A percentile compares a stretch with the other conserved stretches of the same genome.
Evolutionary conservation across 2,329 filamentous ascomycete genomes (phyloP).

Genomic region (Alternaria gansuensis): DNA sequence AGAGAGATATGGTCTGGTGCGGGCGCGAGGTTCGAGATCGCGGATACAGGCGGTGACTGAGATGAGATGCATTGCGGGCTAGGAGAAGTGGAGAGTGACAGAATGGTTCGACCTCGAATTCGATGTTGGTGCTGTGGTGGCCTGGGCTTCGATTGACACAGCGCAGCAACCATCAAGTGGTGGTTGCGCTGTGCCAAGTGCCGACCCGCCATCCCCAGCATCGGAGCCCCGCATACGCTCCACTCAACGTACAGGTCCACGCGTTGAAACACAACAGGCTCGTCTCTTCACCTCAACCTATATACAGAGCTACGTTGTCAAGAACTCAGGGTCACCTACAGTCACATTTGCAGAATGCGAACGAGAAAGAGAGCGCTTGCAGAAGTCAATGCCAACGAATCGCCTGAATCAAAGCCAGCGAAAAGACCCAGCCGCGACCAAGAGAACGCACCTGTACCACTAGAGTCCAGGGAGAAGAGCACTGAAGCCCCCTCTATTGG

Average conservation of each 20-base stretch:
- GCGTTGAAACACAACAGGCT: too few species aligned
- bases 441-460: background rate
- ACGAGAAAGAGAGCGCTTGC: constrained; percentile 1
- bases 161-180: constrained; percentile 19
- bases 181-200: constrained; percentile 20
- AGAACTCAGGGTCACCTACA: constrained; percentile 8
- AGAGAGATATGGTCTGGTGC: too few species aligned
- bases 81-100: constrained; percentile 22
- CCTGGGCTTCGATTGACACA: constrained; percentile 23
- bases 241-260: too few species aligned
- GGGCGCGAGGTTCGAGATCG: too few species aligned
- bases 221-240: background rate
- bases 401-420: constrained; percentile 5
- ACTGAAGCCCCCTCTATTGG: too few species aligned
- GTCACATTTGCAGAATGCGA: too few species aligned
- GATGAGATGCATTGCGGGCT: constrained; percentile 24
- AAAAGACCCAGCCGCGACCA: background rate
- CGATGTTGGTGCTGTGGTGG: constrained; percentile 23
- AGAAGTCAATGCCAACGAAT: constrained; percentile 3
- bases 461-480: too few species aligned
- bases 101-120: constrained; percentile 20
- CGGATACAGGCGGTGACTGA: constrained; percentile 5
- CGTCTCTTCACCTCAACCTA: too few species aligned
- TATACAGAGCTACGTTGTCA: constrained; percentile 7
- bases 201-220: constrained; percentile 13